phyloP scores from a whole-genome alignment of 257 asterid genomes.

The Fraxinus quadrangulata region DNA sequence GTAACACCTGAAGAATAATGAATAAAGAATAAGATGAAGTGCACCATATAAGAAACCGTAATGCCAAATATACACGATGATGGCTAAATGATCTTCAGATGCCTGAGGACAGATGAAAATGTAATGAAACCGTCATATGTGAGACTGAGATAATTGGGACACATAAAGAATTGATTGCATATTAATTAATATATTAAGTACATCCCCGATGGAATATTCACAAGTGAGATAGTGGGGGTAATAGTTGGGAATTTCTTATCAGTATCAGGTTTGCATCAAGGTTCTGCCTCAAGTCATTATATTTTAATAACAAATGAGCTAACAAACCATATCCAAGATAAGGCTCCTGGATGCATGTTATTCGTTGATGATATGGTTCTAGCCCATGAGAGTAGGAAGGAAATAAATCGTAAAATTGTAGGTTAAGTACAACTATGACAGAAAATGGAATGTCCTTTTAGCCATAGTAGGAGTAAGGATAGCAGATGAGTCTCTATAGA shows the following conservation, averaged over 20 bases:
- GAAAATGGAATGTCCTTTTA: neutral
- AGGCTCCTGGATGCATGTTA: neutral
- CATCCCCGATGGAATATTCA: neutral
- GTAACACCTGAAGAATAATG: constrained; percentile 65
- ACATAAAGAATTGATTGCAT: neutral
- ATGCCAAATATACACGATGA: constrained; percentile 11
- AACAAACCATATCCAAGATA: neutral
- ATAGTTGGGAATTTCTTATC: neutral
- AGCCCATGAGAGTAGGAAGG: neutral
- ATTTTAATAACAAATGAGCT: neutral
- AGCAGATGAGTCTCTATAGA: neutral
- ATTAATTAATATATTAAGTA: too few relatives aligned
- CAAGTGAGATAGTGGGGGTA: neutral
- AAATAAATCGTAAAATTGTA: too few relatives aligned
- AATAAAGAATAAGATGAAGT: constrained; percentile 9
- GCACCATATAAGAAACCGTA: neutral
- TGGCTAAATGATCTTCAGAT: neutral
- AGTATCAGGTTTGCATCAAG: neutral
- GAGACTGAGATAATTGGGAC: neutral
- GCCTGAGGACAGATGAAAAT: neutral
- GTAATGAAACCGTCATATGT: neutral
- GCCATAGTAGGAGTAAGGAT: neutral
- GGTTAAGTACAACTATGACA: neutral
- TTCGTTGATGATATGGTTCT: neutral
- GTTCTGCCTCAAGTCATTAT: neutral